A percentile compares a stretch with the other conserved stretches of the same genome.
Conservation (phyloP, 768 basidiomycete genomes). For the Termitomyces sp. region DNA sequence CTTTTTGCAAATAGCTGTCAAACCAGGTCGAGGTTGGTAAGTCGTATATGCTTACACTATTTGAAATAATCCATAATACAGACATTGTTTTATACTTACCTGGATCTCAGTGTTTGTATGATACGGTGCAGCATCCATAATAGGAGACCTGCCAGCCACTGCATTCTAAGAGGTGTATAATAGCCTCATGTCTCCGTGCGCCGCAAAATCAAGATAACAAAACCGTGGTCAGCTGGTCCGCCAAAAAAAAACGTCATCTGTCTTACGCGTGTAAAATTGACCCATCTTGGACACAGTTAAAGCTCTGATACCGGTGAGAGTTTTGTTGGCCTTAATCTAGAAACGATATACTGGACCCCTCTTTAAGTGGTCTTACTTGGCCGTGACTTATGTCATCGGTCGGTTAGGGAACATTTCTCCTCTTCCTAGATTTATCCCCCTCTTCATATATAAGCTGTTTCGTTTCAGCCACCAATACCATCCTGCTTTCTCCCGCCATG, state of each 20-base stretch:
- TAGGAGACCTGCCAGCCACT: no score
- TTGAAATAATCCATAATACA: no score
- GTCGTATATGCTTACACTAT: no score
- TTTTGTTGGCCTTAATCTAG: neutral
- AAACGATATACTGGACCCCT: neutral
- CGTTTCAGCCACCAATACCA: neutral
- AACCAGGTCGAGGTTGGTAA: no score
- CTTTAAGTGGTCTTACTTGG: neutral
- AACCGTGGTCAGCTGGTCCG: conserved; percentile 2
- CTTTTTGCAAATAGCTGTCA: no score
- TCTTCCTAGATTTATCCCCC: neutral
- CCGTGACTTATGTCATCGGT: conserved; percentile 13
- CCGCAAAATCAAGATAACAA: no score
- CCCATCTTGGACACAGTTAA: no score
- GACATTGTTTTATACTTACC: no score
- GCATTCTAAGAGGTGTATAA: no score
- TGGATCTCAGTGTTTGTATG: no score
- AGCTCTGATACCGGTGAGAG: neutral
- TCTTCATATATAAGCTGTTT: conserved; percentile 5
- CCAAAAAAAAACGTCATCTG: neutral
- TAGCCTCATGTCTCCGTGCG: no score
- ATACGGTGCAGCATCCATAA: no score
- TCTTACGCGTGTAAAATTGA: neutral
- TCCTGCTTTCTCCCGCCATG: conserved; percentile 24
- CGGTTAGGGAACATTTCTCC: neutral